Conservation (phyloP, 306 rosid species). For the Luffa aegyptiaca region DNA sequence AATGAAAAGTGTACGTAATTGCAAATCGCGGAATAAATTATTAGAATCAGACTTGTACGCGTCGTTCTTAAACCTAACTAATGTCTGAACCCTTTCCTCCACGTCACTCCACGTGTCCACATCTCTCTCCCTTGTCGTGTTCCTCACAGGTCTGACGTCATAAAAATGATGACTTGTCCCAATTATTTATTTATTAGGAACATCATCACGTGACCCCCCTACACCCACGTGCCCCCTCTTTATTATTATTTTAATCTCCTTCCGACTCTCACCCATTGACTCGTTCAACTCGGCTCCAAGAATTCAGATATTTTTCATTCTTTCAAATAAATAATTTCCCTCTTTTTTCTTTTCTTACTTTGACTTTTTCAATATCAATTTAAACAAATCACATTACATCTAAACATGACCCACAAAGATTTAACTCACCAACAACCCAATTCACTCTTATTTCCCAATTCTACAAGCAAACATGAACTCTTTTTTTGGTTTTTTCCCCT, state of each 20-base stretch:
- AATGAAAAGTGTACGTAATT: background rate
- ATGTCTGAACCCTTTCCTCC: no score
- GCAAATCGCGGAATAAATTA: background rate
- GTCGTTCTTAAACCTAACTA: background rate
- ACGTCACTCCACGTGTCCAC: background rate
- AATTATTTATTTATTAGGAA: background rate
- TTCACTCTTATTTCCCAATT: constrained; percentile 37
- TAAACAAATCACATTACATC: constrained; percentile 32
- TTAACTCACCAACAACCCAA: constrained; percentile 24
- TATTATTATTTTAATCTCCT: background rate
- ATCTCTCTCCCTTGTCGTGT: background rate
- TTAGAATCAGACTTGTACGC: background rate
- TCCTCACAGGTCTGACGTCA: background rate
- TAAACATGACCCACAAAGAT: constrained; percentile 22
- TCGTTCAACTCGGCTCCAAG: background rate
- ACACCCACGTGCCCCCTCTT: background rate
- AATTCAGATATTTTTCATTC: background rate
- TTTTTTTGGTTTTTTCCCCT: background rate
- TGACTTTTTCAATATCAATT: constrained; percentile 37
- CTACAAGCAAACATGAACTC: constrained; percentile 21
- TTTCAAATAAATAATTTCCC: background rate
- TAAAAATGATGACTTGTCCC: background rate
- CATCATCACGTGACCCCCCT: background rate
- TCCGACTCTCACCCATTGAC: background rate
- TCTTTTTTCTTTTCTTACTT: constrained; percentile 7